phyloP scores from a whole-genome alignment of 306 rosid species.

The Neltuma alba region DNA sequence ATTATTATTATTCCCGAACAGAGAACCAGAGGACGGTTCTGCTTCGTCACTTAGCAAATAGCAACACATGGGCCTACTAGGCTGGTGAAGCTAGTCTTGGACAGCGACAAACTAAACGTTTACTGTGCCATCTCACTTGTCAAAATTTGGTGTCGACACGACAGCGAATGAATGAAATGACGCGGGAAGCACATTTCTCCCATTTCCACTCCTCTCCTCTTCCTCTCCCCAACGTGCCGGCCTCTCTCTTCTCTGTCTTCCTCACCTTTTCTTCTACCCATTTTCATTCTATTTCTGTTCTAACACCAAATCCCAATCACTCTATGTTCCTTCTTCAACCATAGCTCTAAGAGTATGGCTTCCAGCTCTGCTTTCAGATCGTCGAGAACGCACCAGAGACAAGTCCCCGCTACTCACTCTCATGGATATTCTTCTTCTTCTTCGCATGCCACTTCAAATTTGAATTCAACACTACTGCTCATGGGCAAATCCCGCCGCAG shows the following conservation, averaged over 20 bases:
- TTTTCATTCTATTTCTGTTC: neutral
- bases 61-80: neutral
- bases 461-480: conserved; percentile 15
- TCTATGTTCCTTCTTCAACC: neutral
- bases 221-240: conserved; percentile 23
- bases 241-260: neutral
- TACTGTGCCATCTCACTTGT: conserved; percentile 7
- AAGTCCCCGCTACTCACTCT: neutral
- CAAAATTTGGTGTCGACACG: neutral
- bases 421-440: conserved; percentile 5
- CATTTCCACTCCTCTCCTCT: neutral
- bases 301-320: neutral
- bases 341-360: conserved; percentile 32
- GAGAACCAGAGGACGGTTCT: neutral
- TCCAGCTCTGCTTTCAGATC: conserved; percentile 32
- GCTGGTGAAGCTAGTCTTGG: neutral
- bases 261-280: neutral
- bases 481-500: conserved; percentile 34
- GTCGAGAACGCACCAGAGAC: neutral
- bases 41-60: neutral
- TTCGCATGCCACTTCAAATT: neutral
- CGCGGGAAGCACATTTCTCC: conserved; percentile 25
- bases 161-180: neutral
- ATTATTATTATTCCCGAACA: neutral
- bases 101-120: neutral